Percentiles rank a stretch among this genome's conserved stretches.
Conservation (phyloP, 805 yeast genomes). For the Torulaspora gathmanii region DNA sequence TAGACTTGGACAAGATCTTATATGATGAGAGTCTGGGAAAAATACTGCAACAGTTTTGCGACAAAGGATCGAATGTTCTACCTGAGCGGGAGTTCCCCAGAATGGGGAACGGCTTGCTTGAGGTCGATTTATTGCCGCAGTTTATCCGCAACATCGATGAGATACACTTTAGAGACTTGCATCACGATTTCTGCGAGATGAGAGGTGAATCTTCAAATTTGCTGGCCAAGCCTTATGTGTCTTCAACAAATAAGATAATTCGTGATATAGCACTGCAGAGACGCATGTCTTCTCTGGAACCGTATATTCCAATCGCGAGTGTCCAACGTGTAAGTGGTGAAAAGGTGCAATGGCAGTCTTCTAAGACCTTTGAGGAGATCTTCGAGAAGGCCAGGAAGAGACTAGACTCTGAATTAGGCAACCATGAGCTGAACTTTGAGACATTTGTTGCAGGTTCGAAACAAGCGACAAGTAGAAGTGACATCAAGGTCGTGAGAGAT, state of each 20-base stretch:
- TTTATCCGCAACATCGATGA: constrained; percentile 53
- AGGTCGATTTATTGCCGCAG: constrained; percentile 63
- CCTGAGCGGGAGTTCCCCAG: constrained; percentile 38
- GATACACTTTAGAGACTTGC: constrained; percentile 45
- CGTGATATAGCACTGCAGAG: constrained; percentile 55
- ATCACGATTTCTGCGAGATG: constrained; percentile 45
- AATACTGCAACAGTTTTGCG: constrained; percentile 31
- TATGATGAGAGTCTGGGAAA: constrained; percentile 34
- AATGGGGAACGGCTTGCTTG: constrained; percentile 60
- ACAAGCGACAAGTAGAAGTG: constrained; percentile 16
- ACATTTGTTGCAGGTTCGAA: constrained; percentile 24
- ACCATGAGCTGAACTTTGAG: constrained; percentile 11
- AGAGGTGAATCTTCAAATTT: constrained; percentile 8
- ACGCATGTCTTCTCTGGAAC: constrained; percentile 36
- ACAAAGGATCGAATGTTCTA: constrained; percentile 18
- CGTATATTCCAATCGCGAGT: constrained; percentile 28
- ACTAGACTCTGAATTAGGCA: constrained; percentile 11
- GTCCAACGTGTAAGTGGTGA: constrained; percentile 25
- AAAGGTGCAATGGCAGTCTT: constrained; percentile 41
- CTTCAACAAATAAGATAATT: constrained; percentile 53
- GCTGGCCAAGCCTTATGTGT: constrained; percentile 30
- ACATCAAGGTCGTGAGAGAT: constrained; percentile 35
- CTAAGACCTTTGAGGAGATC: constrained; percentile 36
- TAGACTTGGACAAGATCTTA: constrained; percentile 29
- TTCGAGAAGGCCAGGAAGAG: constrained; percentile 32